Conservation (phyloP, 768 basidiomycete species). For the Leucocoprinus leucothites region DNA sequence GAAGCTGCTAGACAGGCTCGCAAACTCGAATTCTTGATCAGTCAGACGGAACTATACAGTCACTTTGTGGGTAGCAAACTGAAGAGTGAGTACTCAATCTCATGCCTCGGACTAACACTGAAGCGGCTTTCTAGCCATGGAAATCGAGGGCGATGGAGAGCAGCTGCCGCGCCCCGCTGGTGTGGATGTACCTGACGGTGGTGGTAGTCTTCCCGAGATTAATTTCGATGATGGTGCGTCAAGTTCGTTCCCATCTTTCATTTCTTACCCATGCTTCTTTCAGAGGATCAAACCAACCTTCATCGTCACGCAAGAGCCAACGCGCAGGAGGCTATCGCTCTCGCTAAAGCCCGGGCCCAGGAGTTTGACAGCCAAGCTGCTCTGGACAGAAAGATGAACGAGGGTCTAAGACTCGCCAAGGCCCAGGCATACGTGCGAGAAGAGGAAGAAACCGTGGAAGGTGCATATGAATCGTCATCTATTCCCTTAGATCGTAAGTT, state of each 20-base stretch:
- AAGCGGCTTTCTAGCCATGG: conserved; percentile 52
- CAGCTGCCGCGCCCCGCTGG: conserved; percentile 46
- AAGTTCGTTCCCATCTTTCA: conserved; percentile 20
- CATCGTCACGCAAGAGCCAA: conserved; percentile 83
- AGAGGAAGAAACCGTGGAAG: conserved; percentile 36
- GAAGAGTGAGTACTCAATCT: conserved; percentile 56
- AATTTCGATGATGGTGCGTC: conserved; percentile 85
- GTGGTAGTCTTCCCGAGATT: conserved; percentile 66
- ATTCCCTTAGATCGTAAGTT: conserved; percentile 68
- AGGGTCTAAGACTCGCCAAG: conserved; percentile 69
- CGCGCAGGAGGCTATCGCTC: conserved; percentile 82
- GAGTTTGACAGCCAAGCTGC: conserved; percentile 87
- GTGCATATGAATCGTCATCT: conserved; percentile 32
- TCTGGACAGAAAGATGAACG: conserved; percentile 75
- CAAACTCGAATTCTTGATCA: conserved; percentile 97
- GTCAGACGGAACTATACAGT: conserved; percentile 96
- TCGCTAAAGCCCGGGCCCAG: conserved; percentile 75
- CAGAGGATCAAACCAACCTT: conserved; percentile 87
- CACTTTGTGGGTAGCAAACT: conserved; percentile 99
- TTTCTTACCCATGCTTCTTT: neutral
- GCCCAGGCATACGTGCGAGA: conserved; percentile 43
- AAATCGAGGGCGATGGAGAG: conserved; percentile 63
- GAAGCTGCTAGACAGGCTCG: conserved; percentile 92
- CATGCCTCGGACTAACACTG: conserved; percentile 11
- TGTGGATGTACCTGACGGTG: conserved; percentile 52